phyloP scores from a whole-genome alignment of 192 early-diverging fungal genomes.

The Linnemannia exigua region DNA sequence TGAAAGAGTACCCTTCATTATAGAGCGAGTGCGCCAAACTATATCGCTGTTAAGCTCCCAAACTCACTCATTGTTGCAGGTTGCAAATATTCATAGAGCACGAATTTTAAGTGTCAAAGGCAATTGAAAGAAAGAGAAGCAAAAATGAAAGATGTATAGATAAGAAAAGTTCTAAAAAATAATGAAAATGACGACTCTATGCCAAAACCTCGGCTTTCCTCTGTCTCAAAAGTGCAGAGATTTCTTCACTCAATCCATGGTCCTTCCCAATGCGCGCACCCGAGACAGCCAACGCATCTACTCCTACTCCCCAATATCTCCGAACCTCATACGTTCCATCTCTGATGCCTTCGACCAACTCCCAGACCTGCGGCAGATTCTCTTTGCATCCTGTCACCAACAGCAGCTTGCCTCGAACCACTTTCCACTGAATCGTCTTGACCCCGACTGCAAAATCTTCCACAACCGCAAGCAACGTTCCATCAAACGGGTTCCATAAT shows the following conservation, averaged over 20 bases:
- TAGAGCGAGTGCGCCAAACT: too few species aligned
- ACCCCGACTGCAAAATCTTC: background rate
- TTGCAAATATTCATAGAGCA: too few species aligned
- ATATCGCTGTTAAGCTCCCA: too few species aligned
- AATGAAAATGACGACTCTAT: too few species aligned
- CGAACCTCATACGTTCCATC: background rate
- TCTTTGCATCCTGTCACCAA: background rate
- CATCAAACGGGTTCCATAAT: background rate
- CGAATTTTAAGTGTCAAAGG: too few species aligned
- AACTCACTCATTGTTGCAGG: too few species aligned
- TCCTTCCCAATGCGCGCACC: background rate
- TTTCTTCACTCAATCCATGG: background rate
- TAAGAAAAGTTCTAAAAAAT: too few species aligned
- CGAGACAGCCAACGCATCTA: background rate
- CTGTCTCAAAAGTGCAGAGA: background rate
- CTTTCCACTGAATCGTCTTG: background rate
- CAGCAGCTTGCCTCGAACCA: background rate
- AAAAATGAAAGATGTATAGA: too few species aligned
- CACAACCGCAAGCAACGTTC: background rate
- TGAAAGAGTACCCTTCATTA: too few species aligned
- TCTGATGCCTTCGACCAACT: background rate
- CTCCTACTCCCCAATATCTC: background rate
- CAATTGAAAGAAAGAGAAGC: too few species aligned
- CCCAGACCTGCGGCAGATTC: background rate
- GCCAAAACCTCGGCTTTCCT: too few species aligned